Base-by-base conservation (phyloP, 2,329 filamentous ascomycete species). In the Fusarium keratoplasticum region DNA sequence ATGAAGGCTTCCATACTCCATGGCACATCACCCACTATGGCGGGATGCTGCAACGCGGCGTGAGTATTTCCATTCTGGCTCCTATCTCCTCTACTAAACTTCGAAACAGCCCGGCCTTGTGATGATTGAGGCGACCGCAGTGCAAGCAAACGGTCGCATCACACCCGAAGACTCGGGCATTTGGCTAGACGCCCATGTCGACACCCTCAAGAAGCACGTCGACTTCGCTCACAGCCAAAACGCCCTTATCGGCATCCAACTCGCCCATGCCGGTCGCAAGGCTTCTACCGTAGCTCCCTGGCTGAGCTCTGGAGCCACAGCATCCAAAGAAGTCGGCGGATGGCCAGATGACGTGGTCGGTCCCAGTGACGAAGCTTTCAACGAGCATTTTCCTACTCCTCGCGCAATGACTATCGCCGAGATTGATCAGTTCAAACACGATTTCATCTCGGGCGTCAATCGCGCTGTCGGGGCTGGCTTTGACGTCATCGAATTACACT, bases 21-120 rank as follows among this genome's bases (percentile, higher is more conserved):
- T 95, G 92, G 92, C 93, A 95, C 80, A 81, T 92, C 38, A 89
- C 93, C 3, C 93, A 95, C 76, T 85, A 94, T 33, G 93, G 93
- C 20, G 92, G 92, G 22, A 94, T 95, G 73, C 85, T 92, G 29
- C 88, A 90, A 76, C 90, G 93, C 4, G 93, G 93, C 0, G 91
- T 82, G 75, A 76, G 76, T 70, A n/a, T 10, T 20, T 11, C 18
- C 2, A 52, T 52, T 6, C 18, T 13, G 6, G 2, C 2, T 0
- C 47, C 8, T 14, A 11, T 14, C 14, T 31, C 27, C 18, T 16
- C 22, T 25, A 0, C 31, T 57, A 11, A 57, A 31, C 0, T 4
- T 25, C 33, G 2, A 14, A 11, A 11, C 35, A 81, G 79, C 79
- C 93, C 0, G 93, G 92, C 0, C 82, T 95, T 4, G 81, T 90